Evolutionary conservation across 2,329 filamentous ascomycete species (phyloP), one percentile per base, ranked within the genome.

Genomic region (Chaetomium globosum): DNA sequence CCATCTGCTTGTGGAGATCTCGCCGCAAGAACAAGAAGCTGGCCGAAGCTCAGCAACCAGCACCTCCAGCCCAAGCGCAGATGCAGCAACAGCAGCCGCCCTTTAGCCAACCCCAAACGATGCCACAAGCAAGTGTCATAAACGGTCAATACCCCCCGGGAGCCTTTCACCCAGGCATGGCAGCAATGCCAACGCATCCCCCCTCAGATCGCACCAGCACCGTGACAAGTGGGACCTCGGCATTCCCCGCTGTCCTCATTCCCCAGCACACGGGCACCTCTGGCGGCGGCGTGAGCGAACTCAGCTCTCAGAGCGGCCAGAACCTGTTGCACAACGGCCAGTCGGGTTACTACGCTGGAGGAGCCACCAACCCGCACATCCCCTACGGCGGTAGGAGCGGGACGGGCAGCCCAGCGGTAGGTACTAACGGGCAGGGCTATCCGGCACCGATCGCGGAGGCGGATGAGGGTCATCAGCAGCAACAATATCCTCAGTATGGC

Each of bases 191-290:
- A 4, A 55, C 19, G 30, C 43, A 13, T 4, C 57, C 53, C 3
- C 39, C 39, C 10, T 65, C 59, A 7, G 63, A 63, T 28, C 61
- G 26, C n/a, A n/a, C 49, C 23, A 65, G 66, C 62, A 36, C 48
- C 46, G 30, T 49, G 46, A 60, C 63, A 5, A 48, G 31, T 36
- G 43, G 56, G 21, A 63, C 62, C 30, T 33, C 33, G 1, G 60
- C 49, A 5, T 56, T 65, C 2, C 51, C 59, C 3, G 52, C 65
- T 0, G 49, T 60, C 4, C 65, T 71, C 10, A 46, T 58, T 0
- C 57, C 70, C 2, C 71, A 71, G 43, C 49, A 64, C 55, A 71
- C 70, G 2, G 70, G 69, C 12, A 63, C 68, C 2, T 69, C 67
- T 0, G 48, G 21, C 46, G 65, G 63, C 49, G 55, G 13, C 12